Base-by-base conservation (phyloP, 1,284 basidiomycete genomes). In the Porogramme epimiltina region DNA sequence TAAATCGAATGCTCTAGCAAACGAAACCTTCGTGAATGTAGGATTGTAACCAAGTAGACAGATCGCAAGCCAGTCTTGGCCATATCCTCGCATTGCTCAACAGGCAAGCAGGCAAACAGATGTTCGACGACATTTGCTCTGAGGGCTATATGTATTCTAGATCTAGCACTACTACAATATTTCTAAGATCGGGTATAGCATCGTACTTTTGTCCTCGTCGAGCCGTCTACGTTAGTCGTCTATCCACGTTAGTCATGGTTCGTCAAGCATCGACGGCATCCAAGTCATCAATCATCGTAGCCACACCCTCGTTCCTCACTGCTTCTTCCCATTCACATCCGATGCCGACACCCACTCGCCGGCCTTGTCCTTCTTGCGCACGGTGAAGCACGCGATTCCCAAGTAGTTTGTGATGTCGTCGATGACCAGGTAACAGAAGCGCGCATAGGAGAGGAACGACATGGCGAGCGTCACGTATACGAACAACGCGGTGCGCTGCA, bases 341-440 rank as follows among this genome's bases (percentile, higher is more conserved):
- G 58, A 53, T 13, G 78, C 77, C 46, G 77, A 69, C 38, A 78
- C 73, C 91, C 91, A 93, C 22, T 81, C 74, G 4, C 91, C 91
- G 43, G 81, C 71, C 28, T 71, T 75, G 62, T 91, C 90, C 77
- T 85, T 90, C 74, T 90, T 93, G 54, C 85, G 76, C 20, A 95
- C 92, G 4, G 89, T 92, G 66, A 95, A 93, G 72, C 93, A 95
- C 0, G 91, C 93, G 55, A 95, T 90, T 8, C 93, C 93, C 46
- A 94, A 79, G 71, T 87, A 88, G 58, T 93, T 82, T 49, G 91
- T 94, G 67, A 95, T 91, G 60, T 95, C 92, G 66, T 76, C 77
- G 63, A 95, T 94, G 55, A 95, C 91, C 19, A 88, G 75, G 33
- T 81, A 79, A 61, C 85, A 89, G 69, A 96, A 97, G 48, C 91